Evolutionary conservation across 495 filamentous ascomycete genomes (phyloP), one percentile per base, ranked within the genome.

Genomic region (Diplogelasinospora grovesii): DNA sequence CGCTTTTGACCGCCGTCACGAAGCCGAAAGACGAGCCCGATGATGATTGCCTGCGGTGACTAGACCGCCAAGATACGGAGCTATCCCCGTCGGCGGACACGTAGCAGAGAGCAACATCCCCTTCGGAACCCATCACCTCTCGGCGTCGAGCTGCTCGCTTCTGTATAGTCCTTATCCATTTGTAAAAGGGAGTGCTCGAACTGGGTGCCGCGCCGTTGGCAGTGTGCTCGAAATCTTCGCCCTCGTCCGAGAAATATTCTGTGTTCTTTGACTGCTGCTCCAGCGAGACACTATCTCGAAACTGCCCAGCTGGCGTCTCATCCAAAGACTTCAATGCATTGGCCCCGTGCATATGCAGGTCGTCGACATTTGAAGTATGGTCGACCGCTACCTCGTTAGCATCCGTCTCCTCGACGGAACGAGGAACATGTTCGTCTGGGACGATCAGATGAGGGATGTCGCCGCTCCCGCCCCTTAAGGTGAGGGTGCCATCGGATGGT

Each of bases 1-100:
- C 79, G 15, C 86, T 89, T 52, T 82, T 89, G 39, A 90, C 74
- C 8, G 76, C 81, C 11, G 79, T 77, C 16, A 95, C 75, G 40
- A 86, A 83, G 6, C 66, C 78, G 43, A 82, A 77, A 5, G 88
- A 93, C 15, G 84, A 85, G 21, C 69, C 72, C 3, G 74, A 75
- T 1, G 85, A 89, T 2, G 73, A 73, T 14, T 77, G 75, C 47
- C 78, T 70, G 56, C 73, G 79, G 37, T 61, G 44, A 2, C 26
- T 8, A 32, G 45, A 50, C 31, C 40, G 48, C 38, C 45, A 52
- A 0, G 39, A 49, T 26, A 36, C 48, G 45, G 15, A 54, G 43
- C 27, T 18, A 49, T n/a, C 29, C 5, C 45, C 45, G 26, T 52
- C 52, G 11, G 53, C 46, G n/a, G 66, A 58, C 9, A 59, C 44